Base-by-base conservation (phyloP, 805 yeast species). In the Starmerella vitae region DNA sequence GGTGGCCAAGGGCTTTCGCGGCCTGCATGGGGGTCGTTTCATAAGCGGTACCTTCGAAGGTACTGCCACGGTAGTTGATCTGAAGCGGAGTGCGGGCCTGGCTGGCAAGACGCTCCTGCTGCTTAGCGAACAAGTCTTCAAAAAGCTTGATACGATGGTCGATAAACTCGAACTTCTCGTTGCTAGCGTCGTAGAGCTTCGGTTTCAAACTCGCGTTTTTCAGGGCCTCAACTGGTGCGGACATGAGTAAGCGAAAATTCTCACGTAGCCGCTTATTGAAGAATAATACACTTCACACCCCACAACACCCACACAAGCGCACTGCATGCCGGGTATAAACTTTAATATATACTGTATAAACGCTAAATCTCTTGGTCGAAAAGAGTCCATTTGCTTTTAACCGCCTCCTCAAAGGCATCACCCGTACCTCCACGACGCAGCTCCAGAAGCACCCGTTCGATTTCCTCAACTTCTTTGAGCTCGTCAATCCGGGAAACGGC, bases 21-120 rank as follows among this genome's bases (percentile, higher is more conserved):
- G 88, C 80, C 37, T 75, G 78, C 62, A 82, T 61, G 33, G 98
- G 98, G 20, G 85, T 66, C 36, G 97, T 85, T 61, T 86, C 95
- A 76, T 78, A 91, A 4, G 94, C 66, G 20, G 71, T 71, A 45
- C 83, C 98, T 50, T 71, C 78, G 59, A 79, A 77, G 42, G 71
- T 63, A 27, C 81, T 61, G 37, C 96, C 97, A 53, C 88, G 96
- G 61, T 88, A 68, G 38, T 93, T 80, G 58, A 91, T 71, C 50
- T 71, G 72, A 60, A 91, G 76, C 33, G 83, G 70, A 20, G 66
- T 73, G 39, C 76, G 72, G 37, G 66, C 65, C 66, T 71, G 69
- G 19, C 71, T 60, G 17, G 85, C 81, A 37, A 78, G 63, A 46
- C 71, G 74, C 4, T 72, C 86, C 53, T 83, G 85, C 59, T 79